Base-by-base conservation (phyloP, 2,329 filamentous ascomycete species). In the Curvularia lunata region DNA sequence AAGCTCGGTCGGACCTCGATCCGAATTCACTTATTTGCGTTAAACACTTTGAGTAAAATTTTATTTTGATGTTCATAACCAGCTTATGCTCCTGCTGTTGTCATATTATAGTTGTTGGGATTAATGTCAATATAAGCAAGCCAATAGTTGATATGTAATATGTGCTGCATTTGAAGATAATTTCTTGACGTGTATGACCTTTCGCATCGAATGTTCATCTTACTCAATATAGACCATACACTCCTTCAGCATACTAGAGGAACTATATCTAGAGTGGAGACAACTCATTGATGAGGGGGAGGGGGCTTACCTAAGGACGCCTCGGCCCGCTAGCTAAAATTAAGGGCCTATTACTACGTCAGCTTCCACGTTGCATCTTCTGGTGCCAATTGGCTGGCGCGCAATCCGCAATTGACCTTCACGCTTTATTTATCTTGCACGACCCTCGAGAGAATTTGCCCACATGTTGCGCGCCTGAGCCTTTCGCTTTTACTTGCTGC, bases 341-440 rank as follows among this genome's bases (percentile, higher is more conserved):
- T 23, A 37, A 32, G 46, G 32, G 30, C 46, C 21, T 48, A 21
- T 30, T 46, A 46, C 37, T 57, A 58, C 56, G 52, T 58, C 56
- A 73, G 67, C 71, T 62, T 73, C 71, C 71, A 75, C 73, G 72
- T 74, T 70, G 68, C 73, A 68, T 70, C 71, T 75, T 73, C 63
- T 59, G 48, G 50, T 60, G 58, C 59, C 61, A 65, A 66, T 69
- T 70, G 64, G 69, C 63, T 64, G 59, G 54, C 59, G 56, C 51
- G 58, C 62, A 56, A 59, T 57, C 48, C 43, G 27, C 43, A 30
- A 34, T 47, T 47, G 27, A 10, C 25, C 25, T n/a, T 25, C 16
- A 18, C n/a, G 16, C 25, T 46, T 12, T 45, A 30, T 28, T 30
- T n/a, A 19, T 25, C n/a, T 19, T 28, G n/a, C 42, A 28, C 25